Percentiles rank a stretch among this genome's conserved stretches.
These are phyloP conservation scores for Dunaliella sp. DNA, from an alignment of 139 green algal species.

Conservation along the genomic window DNA sequence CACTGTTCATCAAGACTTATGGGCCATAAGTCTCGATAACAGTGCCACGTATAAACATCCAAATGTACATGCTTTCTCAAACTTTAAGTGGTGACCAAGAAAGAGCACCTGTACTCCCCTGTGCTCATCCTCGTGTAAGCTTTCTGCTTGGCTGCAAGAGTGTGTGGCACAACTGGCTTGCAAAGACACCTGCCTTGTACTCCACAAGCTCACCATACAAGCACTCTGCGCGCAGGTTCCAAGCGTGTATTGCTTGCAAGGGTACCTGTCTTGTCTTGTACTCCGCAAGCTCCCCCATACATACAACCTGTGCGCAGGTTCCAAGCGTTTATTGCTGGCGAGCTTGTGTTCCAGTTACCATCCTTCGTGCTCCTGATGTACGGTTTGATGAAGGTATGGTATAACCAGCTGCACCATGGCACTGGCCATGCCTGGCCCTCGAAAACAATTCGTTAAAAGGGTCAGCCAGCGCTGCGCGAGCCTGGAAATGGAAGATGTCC, in stretches of 20 bases:
- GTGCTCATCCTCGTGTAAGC: too few relatives aligned
- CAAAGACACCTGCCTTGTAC: background rate
- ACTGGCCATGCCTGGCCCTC: too few relatives aligned
- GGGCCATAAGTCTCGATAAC: background rate
- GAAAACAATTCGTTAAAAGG: too few relatives aligned
- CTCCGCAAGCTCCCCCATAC: background rate
- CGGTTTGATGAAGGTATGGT: background rate
- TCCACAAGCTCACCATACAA: background rate
- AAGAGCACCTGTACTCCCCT: too few relatives aligned
- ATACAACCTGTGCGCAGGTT: background rate
- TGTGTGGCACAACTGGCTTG: background rate
- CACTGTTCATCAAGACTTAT: too few relatives aligned
- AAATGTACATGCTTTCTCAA: too few relatives aligned
- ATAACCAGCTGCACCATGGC: too few relatives aligned
- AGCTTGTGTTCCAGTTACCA: constrained; percentile 6
- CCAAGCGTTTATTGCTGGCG: background rate
- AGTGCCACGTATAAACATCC: too few relatives aligned
- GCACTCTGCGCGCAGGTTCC: background rate
- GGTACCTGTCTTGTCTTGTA: background rate
- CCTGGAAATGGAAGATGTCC: too few relatives aligned
- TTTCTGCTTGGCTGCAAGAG: background rate
- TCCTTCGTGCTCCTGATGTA: constrained; percentile 9
- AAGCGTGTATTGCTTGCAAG: too few relatives aligned
- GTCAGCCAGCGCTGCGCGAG: too few relatives aligned
- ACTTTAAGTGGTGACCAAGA: too few relatives aligned